Evolutionary conservation across 2,329 filamentous ascomycete species (phyloP), one percentile per base, ranked within the genome.

Genomic region (Sporothrix dimorphospora): DNA sequence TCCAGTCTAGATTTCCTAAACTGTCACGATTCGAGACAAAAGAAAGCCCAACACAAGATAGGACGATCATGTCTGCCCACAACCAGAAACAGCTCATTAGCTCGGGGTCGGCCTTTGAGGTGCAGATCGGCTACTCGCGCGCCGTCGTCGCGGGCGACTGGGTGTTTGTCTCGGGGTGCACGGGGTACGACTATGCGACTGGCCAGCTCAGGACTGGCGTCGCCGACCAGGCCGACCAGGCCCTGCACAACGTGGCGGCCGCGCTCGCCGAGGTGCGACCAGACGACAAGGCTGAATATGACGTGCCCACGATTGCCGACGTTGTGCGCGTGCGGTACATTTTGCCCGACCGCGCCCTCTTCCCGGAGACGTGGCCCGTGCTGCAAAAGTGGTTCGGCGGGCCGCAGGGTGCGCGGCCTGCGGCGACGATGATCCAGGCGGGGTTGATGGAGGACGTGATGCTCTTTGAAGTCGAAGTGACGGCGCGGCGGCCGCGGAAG

Each of bases 101-200:
- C 75, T 86, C 85, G 27, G 83, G 83, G 68, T 88, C 85, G 5
- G 78, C 80, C 53, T 88, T 88, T 74, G 86, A 88, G 77, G 79
- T 80, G 34, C 80, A 85, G 73, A 88, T 88, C 70, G 85, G 84
- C 67, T 88, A 88, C 77, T 87, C 86, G 40, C 82, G 86, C 66
- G 86, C 86, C 47, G 85, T 88, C 3, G 81, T 86, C 21, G 79
- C 81, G 0, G 85, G 84, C 12, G 84, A 85, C 68, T 85, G 83
- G 81, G 78, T 88, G 12, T 83, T 87, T 71, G 85, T 88, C 4
- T 87, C 86, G 1, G 86, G 86, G 0, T 87, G 85, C 49, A 88
- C 86, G 2, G 86, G 86, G 21, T 73, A 88, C 78, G 79, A 88
- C 77, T 87, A 87, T 76, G 75, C 78, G 19, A 86, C 84, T 0